phyloP scores from a whole-genome alignment of 2,329 filamentous ascomycete genomes.

The Clonostachys byssicola region DNA sequence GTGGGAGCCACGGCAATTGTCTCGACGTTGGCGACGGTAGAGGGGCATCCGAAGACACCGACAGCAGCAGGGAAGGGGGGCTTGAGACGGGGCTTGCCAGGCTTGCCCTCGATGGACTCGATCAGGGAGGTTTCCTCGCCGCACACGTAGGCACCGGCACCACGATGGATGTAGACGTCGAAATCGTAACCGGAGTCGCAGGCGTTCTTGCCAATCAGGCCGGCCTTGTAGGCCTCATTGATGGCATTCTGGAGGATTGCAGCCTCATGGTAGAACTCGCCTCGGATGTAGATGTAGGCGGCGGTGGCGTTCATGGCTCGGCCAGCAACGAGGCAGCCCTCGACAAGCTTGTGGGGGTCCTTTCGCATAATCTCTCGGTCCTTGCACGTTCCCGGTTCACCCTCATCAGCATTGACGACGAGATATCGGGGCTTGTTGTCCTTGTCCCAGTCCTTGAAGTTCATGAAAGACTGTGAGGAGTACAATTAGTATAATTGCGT shows the following conservation, averaged over 20 bases:
- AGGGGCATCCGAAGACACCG: slow-evolving; percentile 95
- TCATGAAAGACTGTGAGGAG: slow-evolving; percentile 87
- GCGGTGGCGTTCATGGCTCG: slow-evolving; percentile 98
- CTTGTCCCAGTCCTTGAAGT: slow-evolving; percentile 99
- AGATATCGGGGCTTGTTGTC: slow-evolving; percentile 93
- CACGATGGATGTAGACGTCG: slow-evolving; percentile 93
- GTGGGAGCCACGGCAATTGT: slow-evolving; percentile 93
- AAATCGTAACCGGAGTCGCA: slow-evolving; percentile 97
- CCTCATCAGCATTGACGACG: slow-evolving; percentile 97
- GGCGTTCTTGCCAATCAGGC: slow-evolving; percentile 96
- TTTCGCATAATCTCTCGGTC: slow-evolving; percentile 99
- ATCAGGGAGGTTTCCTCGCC: slow-evolving; percentile 98
- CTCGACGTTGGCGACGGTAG: slow-evolving; percentile 97
- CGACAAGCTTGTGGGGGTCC: slow-evolving; percentile 97
- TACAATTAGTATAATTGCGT: slow-evolving; percentile 9
- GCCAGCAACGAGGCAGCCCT: slow-evolving; percentile 93
- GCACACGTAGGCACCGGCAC: slow-evolving; percentile 96
- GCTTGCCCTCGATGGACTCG: slow-evolving; percentile 97
- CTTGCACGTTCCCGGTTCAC: slow-evolving; percentile 98
- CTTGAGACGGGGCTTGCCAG: slow-evolving; percentile 97
- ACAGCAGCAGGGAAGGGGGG: slow-evolving; percentile 97
- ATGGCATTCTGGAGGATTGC: slow-evolving; percentile 91
- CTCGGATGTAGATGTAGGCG: slow-evolving; percentile 98
- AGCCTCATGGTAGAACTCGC: slow-evolving; percentile 96
- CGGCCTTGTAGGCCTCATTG: slow-evolving; percentile 93